A percentile compares a stretch with the other conserved stretches of the same genome.
Conservation (phyloP, 1,139 yeast species). For the Debaryomyces udenii region DNA sequence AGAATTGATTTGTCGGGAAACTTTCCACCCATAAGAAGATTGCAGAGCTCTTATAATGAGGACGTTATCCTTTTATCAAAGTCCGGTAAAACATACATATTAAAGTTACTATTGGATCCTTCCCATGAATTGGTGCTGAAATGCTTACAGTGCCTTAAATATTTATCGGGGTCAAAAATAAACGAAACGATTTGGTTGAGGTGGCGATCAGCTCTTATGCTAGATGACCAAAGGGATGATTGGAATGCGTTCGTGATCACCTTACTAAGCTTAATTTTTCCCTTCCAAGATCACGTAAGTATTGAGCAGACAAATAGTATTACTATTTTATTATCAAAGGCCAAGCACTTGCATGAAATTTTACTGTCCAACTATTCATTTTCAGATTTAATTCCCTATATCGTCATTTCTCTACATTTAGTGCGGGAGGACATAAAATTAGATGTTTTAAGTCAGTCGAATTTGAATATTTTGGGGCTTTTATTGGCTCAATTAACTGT, state of each 20-base stretch:
- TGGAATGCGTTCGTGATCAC: constrained; percentile 67
- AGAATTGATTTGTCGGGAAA: constrained; percentile 27
- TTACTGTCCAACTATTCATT: constrained; percentile 41
- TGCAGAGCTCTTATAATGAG: constrained; percentile 35
- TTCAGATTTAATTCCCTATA: constrained; percentile 57
- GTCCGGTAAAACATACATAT: constrained; percentile 28
- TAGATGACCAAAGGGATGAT: constrained; percentile 48
- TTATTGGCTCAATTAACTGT: constrained; percentile 62
- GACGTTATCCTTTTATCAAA: constrained; percentile 28
- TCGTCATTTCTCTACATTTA: constrained; percentile 72
- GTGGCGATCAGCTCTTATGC: constrained; percentile 63
- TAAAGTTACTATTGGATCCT: constrained; percentile 52
- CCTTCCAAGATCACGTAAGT: constrained; percentile 32
- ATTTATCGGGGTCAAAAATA: constrained; percentile 58
- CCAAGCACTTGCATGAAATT: constrained; percentile 32
- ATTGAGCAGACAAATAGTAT: constrained; percentile 33
- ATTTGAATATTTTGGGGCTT: constrained; percentile 46
- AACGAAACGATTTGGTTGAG: constrained; percentile 60
- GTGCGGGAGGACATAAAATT: constrained; percentile 74
- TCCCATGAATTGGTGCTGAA: constrained; percentile 40
- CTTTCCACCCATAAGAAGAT: constrained; percentile 20
- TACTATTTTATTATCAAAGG: constrained; percentile 43
- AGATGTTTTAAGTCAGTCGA: constrained; percentile 47
- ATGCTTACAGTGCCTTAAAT: constrained; percentile 53
- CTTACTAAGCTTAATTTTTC: constrained; percentile 50